Base-by-base conservation (phyloP, 208 protist genomes). In the Trypanosoma cruzi region DNA sequence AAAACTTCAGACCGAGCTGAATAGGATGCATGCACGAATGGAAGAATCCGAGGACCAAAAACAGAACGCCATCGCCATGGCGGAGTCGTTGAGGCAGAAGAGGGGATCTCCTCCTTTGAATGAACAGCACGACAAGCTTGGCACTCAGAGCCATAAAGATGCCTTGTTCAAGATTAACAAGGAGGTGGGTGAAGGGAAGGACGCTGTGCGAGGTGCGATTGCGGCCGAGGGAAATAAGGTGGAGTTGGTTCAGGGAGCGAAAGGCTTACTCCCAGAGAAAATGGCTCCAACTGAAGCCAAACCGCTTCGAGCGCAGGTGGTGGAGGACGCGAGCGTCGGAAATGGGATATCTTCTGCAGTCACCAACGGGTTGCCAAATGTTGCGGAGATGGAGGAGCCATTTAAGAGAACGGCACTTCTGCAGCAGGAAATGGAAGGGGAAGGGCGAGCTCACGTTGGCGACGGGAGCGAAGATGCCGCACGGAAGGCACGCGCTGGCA, bases 121-220 rank as follows among this genome's bases (percentile, higher is more conserved):
- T 42, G 26, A 26, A 11, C 10, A 34, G 0, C 24, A 48, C 40
- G 24, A 49, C n/a, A 58, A 59, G 1, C 40, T 13, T 36, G 49
- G 6, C 20, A 5, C 24, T 3, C 24, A 20, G n/a, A 59, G 29
- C 28, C 3, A 54, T 32, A 34, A 57, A 42, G 56, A 55, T 56
- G 24, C 10, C 28, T 60, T 64, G 7, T 42, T 22, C 6, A 63
- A 46, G 26, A 29, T 0, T n/a, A 53, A 75, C 24, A 73, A 79
- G 40, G 68, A 80, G n/a, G 53, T 37, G 28, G 65, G 52, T n/a
- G n/a, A n/a, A n/a, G n/a, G n/a, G n/a, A n/a, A n/a, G 54, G 75
- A 60, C 24, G 37, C 34, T 26, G 16, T 53, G 0, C 37, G 26
- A 68, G 49, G 28, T 22, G 64, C 57, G 29, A 24, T 48, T 4